Conservation (phyloP, 2,329 filamentous ascomycete genomes). For the Fusarium verrucosum region DNA sequence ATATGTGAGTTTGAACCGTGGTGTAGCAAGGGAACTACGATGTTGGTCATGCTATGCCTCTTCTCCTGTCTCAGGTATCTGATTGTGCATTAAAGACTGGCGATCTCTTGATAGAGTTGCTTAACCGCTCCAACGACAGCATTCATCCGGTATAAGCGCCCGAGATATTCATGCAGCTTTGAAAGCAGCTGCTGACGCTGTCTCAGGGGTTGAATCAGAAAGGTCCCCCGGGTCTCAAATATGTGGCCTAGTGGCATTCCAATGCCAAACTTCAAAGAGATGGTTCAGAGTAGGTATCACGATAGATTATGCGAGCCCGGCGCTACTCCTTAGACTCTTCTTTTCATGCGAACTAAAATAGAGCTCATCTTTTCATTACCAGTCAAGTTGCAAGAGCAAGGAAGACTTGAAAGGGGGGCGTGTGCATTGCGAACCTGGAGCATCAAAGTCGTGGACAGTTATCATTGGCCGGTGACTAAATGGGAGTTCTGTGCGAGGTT, state of each 20-base stretch:
- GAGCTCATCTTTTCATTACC: constrained; percentile 9
- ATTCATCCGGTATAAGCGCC: constrained; percentile 6
- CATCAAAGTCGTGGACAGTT: constrained; percentile 21
- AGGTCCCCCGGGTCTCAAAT: constrained; percentile 3
- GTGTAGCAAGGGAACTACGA: background rate
- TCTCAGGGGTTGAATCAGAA: constrained; percentile 10
- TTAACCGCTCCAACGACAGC: background rate
- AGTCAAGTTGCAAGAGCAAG: constrained; percentile 11
- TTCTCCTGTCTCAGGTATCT: constrained; percentile 24
- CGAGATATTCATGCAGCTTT: constrained; percentile 6
- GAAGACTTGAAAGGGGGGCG: constrained; percentile 20
- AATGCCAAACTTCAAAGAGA: background rate
- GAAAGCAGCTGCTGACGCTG: background rate
- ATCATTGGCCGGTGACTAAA: constrained; percentile 27
- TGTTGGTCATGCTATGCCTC: background rate
- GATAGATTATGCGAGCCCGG: background rate
- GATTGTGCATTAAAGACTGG: constrained; percentile 6
- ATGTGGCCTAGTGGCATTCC: constrained; percentile 4
- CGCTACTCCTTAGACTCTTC: constrained; percentile 14
- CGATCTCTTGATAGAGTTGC: constrained; percentile 1
- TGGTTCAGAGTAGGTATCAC: constrained; percentile 1
- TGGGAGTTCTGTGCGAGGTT: constrained; percentile 32
- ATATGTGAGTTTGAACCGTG: background rate
- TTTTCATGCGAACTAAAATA: constrained; percentile 11
- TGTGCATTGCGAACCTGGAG: constrained; percentile 21